A percentile compares a stretch with the other conserved stretches of the same genome.
Evolutionary conservation across 305 asterid genomes (phyloP).

Genomic region (Fraxinus albicans): DNA sequence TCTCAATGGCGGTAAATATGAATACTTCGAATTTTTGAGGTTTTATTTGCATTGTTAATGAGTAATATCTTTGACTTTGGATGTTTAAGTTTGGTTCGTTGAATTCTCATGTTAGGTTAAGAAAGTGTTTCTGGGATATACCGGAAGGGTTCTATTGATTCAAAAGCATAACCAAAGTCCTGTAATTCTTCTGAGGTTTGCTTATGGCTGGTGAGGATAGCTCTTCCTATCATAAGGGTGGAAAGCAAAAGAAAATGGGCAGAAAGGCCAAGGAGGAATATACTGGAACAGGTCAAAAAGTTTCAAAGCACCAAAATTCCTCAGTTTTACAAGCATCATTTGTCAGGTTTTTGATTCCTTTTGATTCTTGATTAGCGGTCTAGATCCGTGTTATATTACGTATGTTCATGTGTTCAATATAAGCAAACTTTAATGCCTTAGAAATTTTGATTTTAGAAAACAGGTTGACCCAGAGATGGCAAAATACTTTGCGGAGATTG

Average conservation of each 20-base stretch:
- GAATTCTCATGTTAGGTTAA: background rate
- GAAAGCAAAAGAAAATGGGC: no score
- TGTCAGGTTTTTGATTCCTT: no score
- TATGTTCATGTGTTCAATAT: background rate
- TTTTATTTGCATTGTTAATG: background rate
- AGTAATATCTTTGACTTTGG: background rate
- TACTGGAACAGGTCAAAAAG: no score
- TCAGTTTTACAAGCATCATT: no score
- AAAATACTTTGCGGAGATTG: slow-evolving; percentile 80
- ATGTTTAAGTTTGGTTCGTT: background rate
- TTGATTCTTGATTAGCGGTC: slow-evolving; percentile 16
- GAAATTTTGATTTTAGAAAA: slow-evolving; percentile 42
- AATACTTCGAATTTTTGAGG: background rate
- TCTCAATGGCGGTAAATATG: background rate
- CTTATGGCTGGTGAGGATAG: no score
- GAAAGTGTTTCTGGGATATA: background rate
- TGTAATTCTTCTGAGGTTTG: no score
- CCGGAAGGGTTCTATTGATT: background rate
- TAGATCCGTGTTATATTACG: background rate
- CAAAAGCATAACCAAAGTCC: background rate
- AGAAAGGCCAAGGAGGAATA: no score
- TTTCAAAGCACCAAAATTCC: no score
- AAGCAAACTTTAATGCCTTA: slow-evolving; percentile 4
- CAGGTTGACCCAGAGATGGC: slow-evolving; percentile 84
- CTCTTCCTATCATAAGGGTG: no score